A percentile compares a stretch with the other conserved stretches of the same genome.
These are phyloP conservation scores for Dipteronia sinensis DNA, from an alignment of 345 rosid species.

Conservation along the genomic window DNA sequence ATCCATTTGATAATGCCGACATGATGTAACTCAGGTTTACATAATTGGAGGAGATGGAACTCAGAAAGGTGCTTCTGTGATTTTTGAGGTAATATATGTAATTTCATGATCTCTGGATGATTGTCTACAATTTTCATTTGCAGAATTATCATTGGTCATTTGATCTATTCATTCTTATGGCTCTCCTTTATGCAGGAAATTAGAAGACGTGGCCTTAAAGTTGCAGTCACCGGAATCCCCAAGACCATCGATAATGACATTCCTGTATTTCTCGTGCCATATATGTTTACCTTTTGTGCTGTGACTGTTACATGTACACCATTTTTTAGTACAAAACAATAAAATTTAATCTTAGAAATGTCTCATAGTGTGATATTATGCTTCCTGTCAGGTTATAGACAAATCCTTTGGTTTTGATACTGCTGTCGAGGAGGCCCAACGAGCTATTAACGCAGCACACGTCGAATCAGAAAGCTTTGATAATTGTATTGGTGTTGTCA, in stretches of 20 bases:
- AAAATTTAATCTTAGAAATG: not conserved
- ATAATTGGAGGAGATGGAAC: conserved; percentile 95
- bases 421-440: conserved; percentile 72
- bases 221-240: conserved; percentile 85
- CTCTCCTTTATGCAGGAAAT: conserved; percentile 51
- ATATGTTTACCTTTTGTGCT: not conserved
- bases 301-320: not conserved
- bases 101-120: not conserved
- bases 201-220: conserved; percentile 79
- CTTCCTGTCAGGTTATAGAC: conserved; percentile 59
- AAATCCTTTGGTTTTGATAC: conserved; percentile 71
- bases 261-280: conserved; percentile 41
- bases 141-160: conserved; percentile 2
- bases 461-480: conserved; percentile 63
- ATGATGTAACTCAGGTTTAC: conserved; percentile 52
- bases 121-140: not conserved
- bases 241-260: no score
- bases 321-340: not conserved
- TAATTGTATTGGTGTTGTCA: conserved; percentile 68
- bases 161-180: not conserved
- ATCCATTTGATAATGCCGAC: not conserved
- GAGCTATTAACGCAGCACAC: conserved; percentile 70
- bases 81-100: conserved; percentile 60
- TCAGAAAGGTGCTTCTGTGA: conserved; percentile 78
- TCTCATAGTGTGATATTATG: not conserved